Conservation (phyloP, 805 yeast genomes). For the Peterozyma toletana region DNA sequence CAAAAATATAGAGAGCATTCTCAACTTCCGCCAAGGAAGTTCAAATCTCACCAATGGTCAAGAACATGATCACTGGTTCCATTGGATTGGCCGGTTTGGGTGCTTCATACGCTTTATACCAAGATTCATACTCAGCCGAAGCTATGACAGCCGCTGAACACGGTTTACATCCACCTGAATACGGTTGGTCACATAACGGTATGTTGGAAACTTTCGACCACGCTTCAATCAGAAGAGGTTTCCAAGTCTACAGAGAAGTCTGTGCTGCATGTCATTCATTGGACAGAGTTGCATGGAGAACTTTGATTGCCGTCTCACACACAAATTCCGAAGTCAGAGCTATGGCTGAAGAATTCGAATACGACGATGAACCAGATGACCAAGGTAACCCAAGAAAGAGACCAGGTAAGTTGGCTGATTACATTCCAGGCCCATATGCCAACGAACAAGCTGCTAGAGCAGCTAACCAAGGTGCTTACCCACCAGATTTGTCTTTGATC, state of each 20-base stretch:
- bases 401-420: constrained; percentile 95
- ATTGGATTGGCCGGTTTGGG: constrained; percentile 73
- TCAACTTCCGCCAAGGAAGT: constrained; percentile 21
- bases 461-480: constrained; percentile 98
- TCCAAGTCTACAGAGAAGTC: constrained; percentile 97
- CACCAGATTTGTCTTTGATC: constrained; percentile 95
- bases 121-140: constrained; percentile 78
- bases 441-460: constrained; percentile 99
- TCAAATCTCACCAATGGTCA: constrained; percentile 26
- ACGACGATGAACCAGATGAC: constrained; percentile 93
- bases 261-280: constrained; percentile 99
- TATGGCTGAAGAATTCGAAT: constrained; percentile 94
- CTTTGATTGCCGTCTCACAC: constrained; percentile 94
- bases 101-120: constrained; percentile 75
- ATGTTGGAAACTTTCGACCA: constrained; percentile 89
- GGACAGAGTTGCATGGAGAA: constrained; percentile 97
- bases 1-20: constrained; percentile 21
- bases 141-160: constrained; percentile 99
- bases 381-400: constrained; percentile 98
- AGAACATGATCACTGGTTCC: constrained; percentile 51
- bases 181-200: constrained; percentile 91
- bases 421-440: constrained; percentile 90
- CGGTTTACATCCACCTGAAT: constrained; percentile 93
- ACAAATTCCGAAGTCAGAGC: constrained; percentile 83
- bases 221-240: constrained; percentile 96